Evolutionary conservation across 1,284 basidiomycete genomes (phyloP), one percentile per base, ranked within the genome.

Genomic region (Cystobasidium pallidum): DNA sequence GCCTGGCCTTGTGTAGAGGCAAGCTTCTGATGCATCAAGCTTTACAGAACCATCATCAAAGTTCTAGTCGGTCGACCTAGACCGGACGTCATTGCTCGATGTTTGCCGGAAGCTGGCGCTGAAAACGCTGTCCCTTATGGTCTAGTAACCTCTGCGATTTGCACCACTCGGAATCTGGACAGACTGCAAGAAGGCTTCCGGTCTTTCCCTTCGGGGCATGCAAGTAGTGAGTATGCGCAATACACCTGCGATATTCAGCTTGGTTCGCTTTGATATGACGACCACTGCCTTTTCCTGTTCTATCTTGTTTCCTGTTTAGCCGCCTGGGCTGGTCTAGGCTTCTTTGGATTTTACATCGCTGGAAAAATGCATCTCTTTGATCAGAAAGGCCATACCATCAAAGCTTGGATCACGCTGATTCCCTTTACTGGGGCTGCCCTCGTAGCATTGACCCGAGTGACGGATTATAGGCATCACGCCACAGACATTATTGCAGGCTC

Each of bases 341-440:
- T 94, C 82, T 83, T 99, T 41, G 84, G 90, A 3, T 89, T 92
- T 75, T 98, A 95, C 80, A 82, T 94, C 3, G 89, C 91, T 7
- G 94, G 93, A 3, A 98, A 98, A 81, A 82, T 96, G 77, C 94
- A 95, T 79, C 83, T 97, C 11, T 96, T 93, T 77, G 92, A 96
- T 80, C 83, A 83, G 54, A 85, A 88, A 51, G 92, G 92, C 2
- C 87, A 92, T 80, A 74, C 91, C 88, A 85, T 87, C 43, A 93
- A 94, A 78, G 88, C 90, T 6, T 98, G 94, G 93, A 81, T 94
- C 34, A 85, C 89, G 0, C 79, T 93, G 1, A 82, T 86, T 0
- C 94, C 94, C 0, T 85, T 95, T 59, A 82, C 88, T 39, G 92
- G 85, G 17, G 94, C 92, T 2, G 84, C 88, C 0, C 85, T 96